Evolutionary conservation across 208 protist species (phyloP).

Genomic region (Blechomonas ayalai): DNA sequence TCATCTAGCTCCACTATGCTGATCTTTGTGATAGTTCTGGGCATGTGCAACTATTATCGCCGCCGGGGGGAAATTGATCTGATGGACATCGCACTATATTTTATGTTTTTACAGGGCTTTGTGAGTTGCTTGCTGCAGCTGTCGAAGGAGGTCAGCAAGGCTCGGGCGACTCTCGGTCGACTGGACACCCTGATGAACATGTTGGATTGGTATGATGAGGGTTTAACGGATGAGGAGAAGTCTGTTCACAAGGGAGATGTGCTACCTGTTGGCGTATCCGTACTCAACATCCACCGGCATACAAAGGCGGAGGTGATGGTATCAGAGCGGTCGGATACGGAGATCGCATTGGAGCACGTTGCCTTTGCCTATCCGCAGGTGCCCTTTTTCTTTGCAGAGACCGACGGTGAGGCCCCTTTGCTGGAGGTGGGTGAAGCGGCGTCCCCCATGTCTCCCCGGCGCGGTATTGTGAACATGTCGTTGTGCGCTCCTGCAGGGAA

Average conservation of each 20-base stretch:
- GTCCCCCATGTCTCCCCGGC: neutral
- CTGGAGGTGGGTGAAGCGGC: too few relatives aligned
- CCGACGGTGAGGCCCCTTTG: neutral
- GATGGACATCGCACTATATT: conserved; percentile 64
- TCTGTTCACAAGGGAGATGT: too few relatives aligned
- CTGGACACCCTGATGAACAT: conserved; percentile 36
- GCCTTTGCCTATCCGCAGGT: conserved; percentile 44
- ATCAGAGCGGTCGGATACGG: neutral
- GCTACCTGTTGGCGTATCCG: too few relatives aligned
- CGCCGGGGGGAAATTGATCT: conserved; percentile 38
- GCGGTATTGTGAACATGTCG: conserved; percentile 31
- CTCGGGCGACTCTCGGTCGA: conserved; percentile 29
- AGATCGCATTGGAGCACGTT: conserved; percentile 29
- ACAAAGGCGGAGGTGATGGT: neutral
- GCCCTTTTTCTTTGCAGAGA: conserved; percentile 36
- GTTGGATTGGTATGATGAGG: conserved; percentile 55
- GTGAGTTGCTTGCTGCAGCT: conserved; percentile 33
- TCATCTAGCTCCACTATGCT: conserved; percentile 43
- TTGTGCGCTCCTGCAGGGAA: conserved; percentile 17
- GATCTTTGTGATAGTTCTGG: conserved; percentile 61
- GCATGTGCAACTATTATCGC: conserved; percentile 43
- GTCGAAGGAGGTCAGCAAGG: conserved; percentile 22
- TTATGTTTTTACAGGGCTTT: conserved; percentile 56
- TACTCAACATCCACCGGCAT: too few relatives aligned
- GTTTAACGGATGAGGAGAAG: too few relatives aligned